Evolutionary conservation across 2,329 filamentous ascomycete genomes (phyloP).

Genomic region (Penicillium paneum): DNA sequence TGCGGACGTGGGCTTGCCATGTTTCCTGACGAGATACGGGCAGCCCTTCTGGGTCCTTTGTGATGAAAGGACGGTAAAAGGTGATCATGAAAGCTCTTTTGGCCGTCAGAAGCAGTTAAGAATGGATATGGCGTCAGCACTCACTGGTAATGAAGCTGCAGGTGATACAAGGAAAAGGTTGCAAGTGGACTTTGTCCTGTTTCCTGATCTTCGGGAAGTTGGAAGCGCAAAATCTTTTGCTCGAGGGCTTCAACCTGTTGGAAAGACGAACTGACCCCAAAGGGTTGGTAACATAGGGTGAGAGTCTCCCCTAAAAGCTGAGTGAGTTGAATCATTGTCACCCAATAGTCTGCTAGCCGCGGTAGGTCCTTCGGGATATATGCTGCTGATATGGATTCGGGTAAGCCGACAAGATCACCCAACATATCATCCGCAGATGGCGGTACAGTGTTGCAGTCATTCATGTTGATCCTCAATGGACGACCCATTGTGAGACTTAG

Average conservation of each 20-base stretch:
- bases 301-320: slow-evolving; percentile 25
- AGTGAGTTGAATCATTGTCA: slow-evolving; percentile 28
- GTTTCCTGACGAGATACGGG: slow-evolving; percentile 4
- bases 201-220: slow-evolving; percentile 18
- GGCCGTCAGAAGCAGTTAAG: neutral
- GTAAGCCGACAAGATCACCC: slow-evolving; percentile 19
- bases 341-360: slow-evolving; percentile 25
- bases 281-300: slow-evolving; percentile 25
- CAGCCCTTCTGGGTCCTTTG: slow-evolving; percentile 20
- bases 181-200: slow-evolving; percentile 8
- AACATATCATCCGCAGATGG: slow-evolving; percentile 29
- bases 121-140: neutral
- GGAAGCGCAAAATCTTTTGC: slow-evolving; percentile 15
- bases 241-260: slow-evolving; percentile 25
- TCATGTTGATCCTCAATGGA: slow-evolving; percentile 39
- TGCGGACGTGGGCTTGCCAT: slow-evolving; percentile 26
- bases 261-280: slow-evolving; percentile 15
- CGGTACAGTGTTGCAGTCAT: slow-evolving; percentile 38
- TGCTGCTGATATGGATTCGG: slow-evolving; percentile 1
- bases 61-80: slow-evolving; percentile 30
- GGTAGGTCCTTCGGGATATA: slow-evolving; percentile 24
- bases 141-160: slow-evolving; percentile 32
- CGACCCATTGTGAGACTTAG: slow-evolving; percentile 40
- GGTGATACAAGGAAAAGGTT: slow-evolving; percentile 25
- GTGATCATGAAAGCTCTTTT: slow-evolving; percentile 26